Base-by-base conservation (phyloP, 768 basidiomycete species). In the Tylopilus balloui region DNA sequence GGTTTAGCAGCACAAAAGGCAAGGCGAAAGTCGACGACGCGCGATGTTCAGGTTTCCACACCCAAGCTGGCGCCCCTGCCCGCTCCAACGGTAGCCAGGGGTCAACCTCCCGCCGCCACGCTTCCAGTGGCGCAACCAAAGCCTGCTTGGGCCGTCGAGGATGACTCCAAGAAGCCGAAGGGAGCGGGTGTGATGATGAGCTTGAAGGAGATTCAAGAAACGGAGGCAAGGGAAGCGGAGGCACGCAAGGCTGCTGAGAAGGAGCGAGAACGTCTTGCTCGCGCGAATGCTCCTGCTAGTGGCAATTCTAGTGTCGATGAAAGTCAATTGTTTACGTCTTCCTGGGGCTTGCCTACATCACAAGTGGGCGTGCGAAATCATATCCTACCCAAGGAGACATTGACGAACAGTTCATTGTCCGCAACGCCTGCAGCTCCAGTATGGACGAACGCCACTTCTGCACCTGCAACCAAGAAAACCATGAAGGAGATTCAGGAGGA, bases 401-500 rank as follows among this genome's bases (percentile, higher is more conserved):
- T 60, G 12, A 53, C 59, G 8, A 52, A 48, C 9, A 43, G 25
- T 8, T 27, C 63, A 6, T 52, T 66, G 15, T 60, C 78, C 27
- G 48, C 68, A 24, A 59, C 67, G 25, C 54, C 69, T 13, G 44
- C 67, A 19, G 45, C 62, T 10, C 78, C 81, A 14, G 91, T 89
- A 17, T 95, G 92, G 91, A 86, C 84, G 10, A 81, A 76, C 58
- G 70, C 78, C 14, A 70, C 69, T 21, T 84, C 82, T 61, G 67
- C 76, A 7, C 71, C 71, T 10, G 64, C 73, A 3, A 64, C 77
- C 7, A 94, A 92, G 75, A 96, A 92, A 76, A 89, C 90, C 2
- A 86, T 99, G 85, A 97, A 95, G 73, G 93, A 99, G 73, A 99
- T 99, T 34, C 91, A 95, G 63, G 95, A 98, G 68, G 96, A 99